Percentiles rank a stretch among this genome's conserved stretches.
Evolutionary conservation across 345 rosid species (phyloP).

Genomic region (Syzygium oleosum): DNA sequence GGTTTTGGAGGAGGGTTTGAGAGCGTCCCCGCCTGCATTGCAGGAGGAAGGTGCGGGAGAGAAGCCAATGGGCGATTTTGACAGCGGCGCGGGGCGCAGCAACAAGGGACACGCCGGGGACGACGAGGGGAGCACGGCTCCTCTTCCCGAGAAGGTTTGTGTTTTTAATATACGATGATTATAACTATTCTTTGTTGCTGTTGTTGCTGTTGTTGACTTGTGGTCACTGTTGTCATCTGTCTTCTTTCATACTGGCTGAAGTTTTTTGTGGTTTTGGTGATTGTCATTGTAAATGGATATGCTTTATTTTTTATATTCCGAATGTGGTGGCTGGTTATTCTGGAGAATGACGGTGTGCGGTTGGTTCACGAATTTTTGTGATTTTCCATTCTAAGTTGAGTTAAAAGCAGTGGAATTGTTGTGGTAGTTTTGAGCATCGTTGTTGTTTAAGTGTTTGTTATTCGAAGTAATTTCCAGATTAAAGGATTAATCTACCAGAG

Average conservation of each 20-base stretch:
- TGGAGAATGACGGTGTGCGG: neutral
- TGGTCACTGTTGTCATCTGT: neutral
- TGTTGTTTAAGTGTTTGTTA: neutral
- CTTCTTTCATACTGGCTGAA: neutral
- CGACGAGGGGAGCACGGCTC: slow-evolving; percentile 44
- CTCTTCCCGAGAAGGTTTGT: slow-evolving; percentile 48
- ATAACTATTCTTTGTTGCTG: neutral
- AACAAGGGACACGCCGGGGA: slow-evolving; percentile 39
- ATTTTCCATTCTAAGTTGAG: neutral
- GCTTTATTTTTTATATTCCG: neutral
- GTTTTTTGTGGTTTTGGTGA: neutral
- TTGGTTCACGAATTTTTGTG: neutral
- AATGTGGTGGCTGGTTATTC: neutral
- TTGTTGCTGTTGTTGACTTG: neutral
- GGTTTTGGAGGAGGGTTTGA: slow-evolving; percentile 1
- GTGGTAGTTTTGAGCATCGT: neutral
- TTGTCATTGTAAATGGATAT: neutral
- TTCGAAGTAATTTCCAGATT: neutral
- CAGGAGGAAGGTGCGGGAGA: slow-evolving; percentile 27
- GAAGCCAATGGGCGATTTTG: slow-evolving; percentile 33
- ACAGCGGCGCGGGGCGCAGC: slow-evolving; percentile 27
- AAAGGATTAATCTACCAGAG: neutral
- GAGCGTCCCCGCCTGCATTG: neutral
- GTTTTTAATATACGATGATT: neutral
- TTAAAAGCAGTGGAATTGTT: neutral